Percentiles rank a stretch among this genome's conserved stretches.
phyloP scores from a whole-genome alignment of 495 filamentous ascomycete genomes.

The Melanomma pulvis-pyrius region DNA sequence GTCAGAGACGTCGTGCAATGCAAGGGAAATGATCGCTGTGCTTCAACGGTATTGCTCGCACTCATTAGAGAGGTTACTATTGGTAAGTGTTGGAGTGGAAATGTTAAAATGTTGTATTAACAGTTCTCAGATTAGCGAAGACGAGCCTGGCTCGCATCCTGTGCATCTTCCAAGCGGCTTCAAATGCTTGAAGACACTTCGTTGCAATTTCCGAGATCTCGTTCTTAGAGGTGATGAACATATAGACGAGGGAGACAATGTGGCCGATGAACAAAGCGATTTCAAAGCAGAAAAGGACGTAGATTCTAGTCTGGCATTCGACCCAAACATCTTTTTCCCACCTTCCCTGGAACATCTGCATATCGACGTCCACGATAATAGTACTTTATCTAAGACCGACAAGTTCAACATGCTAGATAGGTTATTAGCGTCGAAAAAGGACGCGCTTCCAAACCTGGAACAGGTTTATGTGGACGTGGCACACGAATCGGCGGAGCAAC shows the following conservation, averaged over 20 bases:
- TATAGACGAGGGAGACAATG: background rate
- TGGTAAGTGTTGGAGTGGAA: background rate
- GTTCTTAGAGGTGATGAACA: background rate
- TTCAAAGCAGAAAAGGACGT: background rate
- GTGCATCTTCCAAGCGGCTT: background rate
- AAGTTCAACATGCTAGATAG: background rate
- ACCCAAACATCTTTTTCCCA: background rate
- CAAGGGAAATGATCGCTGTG: background rate
- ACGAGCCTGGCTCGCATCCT: background rate
- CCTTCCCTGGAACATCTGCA: constrained; percentile 2
- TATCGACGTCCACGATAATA: background rate
- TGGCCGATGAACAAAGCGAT: no score
- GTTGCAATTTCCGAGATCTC: background rate
- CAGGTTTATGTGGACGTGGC: background rate
- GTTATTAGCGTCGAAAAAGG: background rate
- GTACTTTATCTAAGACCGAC: background rate
- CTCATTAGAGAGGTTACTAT: constrained; percentile 2
- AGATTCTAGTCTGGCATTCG: background rate
- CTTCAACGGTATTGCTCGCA: background rate
- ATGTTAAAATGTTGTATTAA: background rate
- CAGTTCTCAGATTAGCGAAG: background rate
- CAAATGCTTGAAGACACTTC: constrained; percentile 1
- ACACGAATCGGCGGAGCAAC: background rate
- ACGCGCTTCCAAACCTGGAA: background rate
- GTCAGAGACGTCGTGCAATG: background rate